These are phyloP conservation scores for Annona squamosa DNA, from an alignment of 164 flowering plant species.

Conservation along the genomic window DNA sequence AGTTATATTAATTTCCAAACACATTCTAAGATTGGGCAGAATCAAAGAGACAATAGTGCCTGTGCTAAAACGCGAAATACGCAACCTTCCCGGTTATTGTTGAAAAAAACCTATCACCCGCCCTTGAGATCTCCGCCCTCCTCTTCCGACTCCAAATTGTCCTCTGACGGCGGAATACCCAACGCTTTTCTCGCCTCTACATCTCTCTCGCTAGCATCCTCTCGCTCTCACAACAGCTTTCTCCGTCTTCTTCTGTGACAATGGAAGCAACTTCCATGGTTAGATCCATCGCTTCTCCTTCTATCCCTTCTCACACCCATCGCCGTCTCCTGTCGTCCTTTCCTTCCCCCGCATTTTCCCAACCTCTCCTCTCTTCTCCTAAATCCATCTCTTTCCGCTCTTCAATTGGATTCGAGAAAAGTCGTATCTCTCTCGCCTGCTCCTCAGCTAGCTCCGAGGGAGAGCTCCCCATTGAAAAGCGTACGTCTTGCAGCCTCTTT, in stretches of 20 bases:
- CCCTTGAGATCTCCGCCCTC: slow-evolving; percentile 3
- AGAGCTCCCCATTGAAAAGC: slow-evolving; percentile 25
- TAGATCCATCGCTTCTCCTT: slow-evolving; percentile 8
- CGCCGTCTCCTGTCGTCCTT: slow-evolving; percentile 1
- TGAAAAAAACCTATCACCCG: background rate
- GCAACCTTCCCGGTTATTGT: too few relatives aligned
- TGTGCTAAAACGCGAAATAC: too few relatives aligned
- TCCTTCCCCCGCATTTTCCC: background rate
- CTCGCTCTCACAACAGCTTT: background rate
- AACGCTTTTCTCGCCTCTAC: background rate
- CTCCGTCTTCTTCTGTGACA: background rate
- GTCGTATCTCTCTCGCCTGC: background rate
- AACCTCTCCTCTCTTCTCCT: slow-evolving; percentile 7
- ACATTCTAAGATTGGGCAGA: too few relatives aligned
- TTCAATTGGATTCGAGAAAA: background rate
- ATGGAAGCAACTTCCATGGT: slow-evolving; percentile 21
- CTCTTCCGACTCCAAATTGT: too few relatives aligned
- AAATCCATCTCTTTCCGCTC: slow-evolving; percentile 5
- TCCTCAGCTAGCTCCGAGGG: slow-evolving; percentile 11
- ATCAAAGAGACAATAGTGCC: too few relatives aligned
- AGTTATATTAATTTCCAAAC: too few relatives aligned
- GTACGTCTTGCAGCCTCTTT: slow-evolving; percentile 10
- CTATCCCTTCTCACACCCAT: slow-evolving; percentile 3
- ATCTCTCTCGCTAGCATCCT: background rate
- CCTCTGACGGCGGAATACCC: background rate